Evolutionary conservation across 768 basidiomycete species (phyloP), one percentile per base, ranked within the genome.

Genomic region (Hemileccinum rubropunctum): DNA sequence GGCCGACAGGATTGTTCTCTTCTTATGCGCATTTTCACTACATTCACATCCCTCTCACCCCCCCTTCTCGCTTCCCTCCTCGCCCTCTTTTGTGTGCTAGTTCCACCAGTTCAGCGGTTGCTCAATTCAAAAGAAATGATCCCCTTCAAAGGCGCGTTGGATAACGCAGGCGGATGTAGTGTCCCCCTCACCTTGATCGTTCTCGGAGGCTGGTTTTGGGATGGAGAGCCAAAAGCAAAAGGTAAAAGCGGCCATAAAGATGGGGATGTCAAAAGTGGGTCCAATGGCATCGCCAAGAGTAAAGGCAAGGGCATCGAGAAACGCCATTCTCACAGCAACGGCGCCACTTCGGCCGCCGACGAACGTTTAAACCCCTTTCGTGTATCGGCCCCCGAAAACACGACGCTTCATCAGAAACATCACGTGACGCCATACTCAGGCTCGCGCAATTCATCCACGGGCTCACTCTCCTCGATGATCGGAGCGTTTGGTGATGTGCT

Each of bases 131-230:
- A 74, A 5, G 79, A 84, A 55, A 72, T 89, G 66, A 74, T 72
- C 32, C 82, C 86, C 0, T 63, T 91, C 52, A 87, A 82, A 59
- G 80, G 83, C 26, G 86, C 90, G 0, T 67, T 94, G 42, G 74
- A 71, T 2, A 71, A 73, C 12, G 83, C 86, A 1, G 90, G 92
- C 1, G 82, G 77, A 52, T 91, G 90, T 52, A 84, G 86, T 10
- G 86, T 98, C 52, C 95, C 95, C 0, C 62, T 98, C 23, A 98
- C 95, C 2, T 73, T 97, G 21, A 77, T 98, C 48, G 92, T 97
- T 6, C 83, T 98, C 37, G 95, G 95, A 11, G 93, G 89, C 13
- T 98, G 95, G 74, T 95, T 95, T 70, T 87, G 83, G 65, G 73
- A 72, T 0, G 72, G 75, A 11, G 48, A 57, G 3, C 18, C 46